Conservation (phyloP, 139 green algal species). For the Chlorella sp. region DNA sequence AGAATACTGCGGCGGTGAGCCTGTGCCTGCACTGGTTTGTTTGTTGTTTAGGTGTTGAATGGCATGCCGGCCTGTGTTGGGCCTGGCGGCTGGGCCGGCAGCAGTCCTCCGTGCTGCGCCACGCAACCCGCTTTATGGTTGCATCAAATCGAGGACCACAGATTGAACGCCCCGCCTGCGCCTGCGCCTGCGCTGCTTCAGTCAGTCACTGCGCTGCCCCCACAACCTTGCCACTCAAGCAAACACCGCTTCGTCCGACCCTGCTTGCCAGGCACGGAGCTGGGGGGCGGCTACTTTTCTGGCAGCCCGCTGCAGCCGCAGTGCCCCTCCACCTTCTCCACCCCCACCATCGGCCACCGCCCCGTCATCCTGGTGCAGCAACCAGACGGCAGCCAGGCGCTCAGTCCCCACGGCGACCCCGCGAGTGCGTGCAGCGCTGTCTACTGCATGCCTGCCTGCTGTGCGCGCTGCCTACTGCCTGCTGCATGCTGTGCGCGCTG, state of each 20-base stretch:
- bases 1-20: slow-evolving; percentile 88
- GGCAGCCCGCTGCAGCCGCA: slow-evolving; percentile 81
- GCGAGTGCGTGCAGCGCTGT: neutral
- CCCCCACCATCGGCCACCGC: slow-evolving; percentile 50
- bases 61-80: neutral
- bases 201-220: no score
- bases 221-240: no score
- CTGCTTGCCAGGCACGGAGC: slow-evolving; percentile 80
- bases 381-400: neutral
- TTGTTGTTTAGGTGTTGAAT: neutral
- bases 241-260: neutral
- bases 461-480: neutral
- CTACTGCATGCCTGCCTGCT: neutral
- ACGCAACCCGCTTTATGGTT: no score
- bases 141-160: no score
- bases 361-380: slow-evolving; percentile 55
- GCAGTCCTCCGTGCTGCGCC: neutral
- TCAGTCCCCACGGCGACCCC: slow-evolving; percentile 18
- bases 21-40: no score
- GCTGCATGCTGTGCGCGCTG: neutral
- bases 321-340: slow-evolving; percentile 80
- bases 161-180: neutral
- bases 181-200: neutral
- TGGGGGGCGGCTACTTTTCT: slow-evolving; percentile 86
- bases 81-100: neutral